Base-by-base conservation (phyloP, 228 moss, liverwort and hornwort genomes). In the Sphagnum fallax region DNA sequence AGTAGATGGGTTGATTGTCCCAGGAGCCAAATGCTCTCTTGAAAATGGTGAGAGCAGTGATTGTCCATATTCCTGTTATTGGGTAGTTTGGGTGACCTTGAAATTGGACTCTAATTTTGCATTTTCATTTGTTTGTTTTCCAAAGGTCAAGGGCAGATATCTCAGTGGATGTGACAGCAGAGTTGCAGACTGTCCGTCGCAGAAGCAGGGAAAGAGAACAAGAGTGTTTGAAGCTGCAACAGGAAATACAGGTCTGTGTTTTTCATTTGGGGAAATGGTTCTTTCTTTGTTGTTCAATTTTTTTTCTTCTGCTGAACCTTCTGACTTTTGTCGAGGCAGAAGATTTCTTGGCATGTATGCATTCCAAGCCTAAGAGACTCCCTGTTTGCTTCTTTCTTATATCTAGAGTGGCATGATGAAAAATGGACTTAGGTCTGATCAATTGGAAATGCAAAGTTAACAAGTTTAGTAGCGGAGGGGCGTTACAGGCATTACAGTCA, bases 171-270 rank as follows among this genome's bases (percentile, higher is more conserved):
- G 83, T 82, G 14, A 86, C 82, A 12, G 63, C 79, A 65, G 83
- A 90, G 66, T 79, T 93, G 18, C 78, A 80, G 62, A 87, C 68
- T 61, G 79, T 85, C 48, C 79, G 80, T 59, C 83, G 68, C 52
- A 90, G 83, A 49, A 90, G 80, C 66, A 80, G 80, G 65, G 89
- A 93, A 76, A 85, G 82, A 51, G 89, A 93, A 76, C 82, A 87
- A 71, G 89, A 93, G 70, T 90, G 87, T 65, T 62, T 84, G 15
- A 90, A 77, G 79, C 80, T 93, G 66, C 89, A 85, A 76, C 80
- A 93, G 75, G 90, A 93, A 65, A 90, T 93, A 69, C 76, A 87
- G 75, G 93, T 89, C 60, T 16, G 55, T 3, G 3, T 8, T 8
- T 55, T 8, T 55, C 55, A 55, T 55, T 55, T 32, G 32, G 32